Percentiles rank a stretch among this genome's conserved stretches.
Evolutionary conservation across 2,329 filamentous ascomycete genomes (phyloP).

Genomic region (Thelonectria rubi): DNA sequence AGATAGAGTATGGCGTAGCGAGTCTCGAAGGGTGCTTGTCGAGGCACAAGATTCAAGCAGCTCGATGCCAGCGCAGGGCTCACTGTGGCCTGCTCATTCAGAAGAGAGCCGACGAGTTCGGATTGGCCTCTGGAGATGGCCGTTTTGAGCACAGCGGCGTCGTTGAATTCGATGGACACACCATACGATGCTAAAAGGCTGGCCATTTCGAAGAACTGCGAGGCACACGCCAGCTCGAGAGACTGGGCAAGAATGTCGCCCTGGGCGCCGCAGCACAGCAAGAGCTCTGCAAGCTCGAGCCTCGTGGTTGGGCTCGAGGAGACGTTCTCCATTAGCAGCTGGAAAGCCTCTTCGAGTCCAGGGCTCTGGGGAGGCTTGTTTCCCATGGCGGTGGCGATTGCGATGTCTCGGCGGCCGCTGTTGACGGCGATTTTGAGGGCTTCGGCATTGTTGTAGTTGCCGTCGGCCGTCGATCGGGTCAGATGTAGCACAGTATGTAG

Average conservation of each 20-base stretch:
- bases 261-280: conserved; percentile 66
- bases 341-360: conserved; percentile 61
- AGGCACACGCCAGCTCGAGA: conserved; percentile 58
- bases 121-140: conserved; percentile 57
- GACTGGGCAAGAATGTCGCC: conserved; percentile 60
- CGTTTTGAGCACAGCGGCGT: conserved; percentile 58
- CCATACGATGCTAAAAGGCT: conserved; percentile 62
- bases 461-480: conserved; percentile 62
- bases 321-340: conserved; percentile 55
- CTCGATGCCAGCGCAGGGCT: conserved; percentile 58
- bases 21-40: conserved; percentile 55
- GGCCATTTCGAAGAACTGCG: conserved; percentile 64
- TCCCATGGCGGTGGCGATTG: conserved; percentile 63
- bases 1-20: conserved; percentile 56
- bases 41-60: conserved; percentile 60
- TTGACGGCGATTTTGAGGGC: conserved; percentile 61
- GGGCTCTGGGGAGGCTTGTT: conserved; percentile 59
- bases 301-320: conserved; percentile 60
- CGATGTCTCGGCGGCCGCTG: conserved; percentile 62
- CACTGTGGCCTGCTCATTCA: conserved; percentile 55
- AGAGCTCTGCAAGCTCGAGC: conserved; percentile 61
- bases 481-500: conserved; percentile 60
- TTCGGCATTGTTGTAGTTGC: conserved; percentile 60
- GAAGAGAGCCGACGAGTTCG: conserved; percentile 57
- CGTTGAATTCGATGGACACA: conserved; percentile 63